Base-by-base conservation (phyloP, 306 rosid species). In the Castanea mollissima region DNA sequence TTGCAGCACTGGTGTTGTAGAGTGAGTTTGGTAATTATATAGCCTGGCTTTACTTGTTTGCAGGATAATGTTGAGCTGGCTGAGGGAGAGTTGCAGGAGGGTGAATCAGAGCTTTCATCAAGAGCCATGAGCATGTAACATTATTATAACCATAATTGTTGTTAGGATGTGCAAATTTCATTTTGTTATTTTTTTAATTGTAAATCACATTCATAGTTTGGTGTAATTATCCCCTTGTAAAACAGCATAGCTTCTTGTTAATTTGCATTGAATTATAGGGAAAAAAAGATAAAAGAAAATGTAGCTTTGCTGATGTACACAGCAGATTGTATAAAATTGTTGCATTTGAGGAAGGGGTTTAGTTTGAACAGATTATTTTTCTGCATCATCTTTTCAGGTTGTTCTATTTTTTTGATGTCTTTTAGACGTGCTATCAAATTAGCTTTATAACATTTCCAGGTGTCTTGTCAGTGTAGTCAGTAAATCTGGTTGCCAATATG, bases 71-170 rank as follows among this genome's bases (percentile, higher is more conserved):
- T 69, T 16, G 90, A 86, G 57, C 83, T 55, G 38, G 84, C 85
- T 6, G 91, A 86, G 83, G 79, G 92, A 75, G 93, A 92, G 60
- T 74, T 82, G 68, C 87, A 83, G 52, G 97, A 91, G 75, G 88
- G 93, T 21, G 98, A 94, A 76, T 69, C 94, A 2, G 93, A 94
- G 78, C 88, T 85, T 83, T 81, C 96, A 46, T 88, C 98, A 52
- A 91, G 97, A 84, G 97, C 97, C 78, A 88, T 92, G 92, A 91
- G 98, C 92, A 83, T 94, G 91, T 85, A 87, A 84, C 82, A 41
- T 44, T 70, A 68, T 35, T 79, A 56, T 73, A 67, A 68, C 71
- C 77, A n/a, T 77, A 67, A 75, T 69, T 46, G 20, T 62, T 74
- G 72, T 79, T 76, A 79, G 69, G 74, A 74, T 79, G 76, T 87